Conservation (phyloP, 2,329 filamentous ascomycete genomes). For the Daldinia sp. region DNA sequence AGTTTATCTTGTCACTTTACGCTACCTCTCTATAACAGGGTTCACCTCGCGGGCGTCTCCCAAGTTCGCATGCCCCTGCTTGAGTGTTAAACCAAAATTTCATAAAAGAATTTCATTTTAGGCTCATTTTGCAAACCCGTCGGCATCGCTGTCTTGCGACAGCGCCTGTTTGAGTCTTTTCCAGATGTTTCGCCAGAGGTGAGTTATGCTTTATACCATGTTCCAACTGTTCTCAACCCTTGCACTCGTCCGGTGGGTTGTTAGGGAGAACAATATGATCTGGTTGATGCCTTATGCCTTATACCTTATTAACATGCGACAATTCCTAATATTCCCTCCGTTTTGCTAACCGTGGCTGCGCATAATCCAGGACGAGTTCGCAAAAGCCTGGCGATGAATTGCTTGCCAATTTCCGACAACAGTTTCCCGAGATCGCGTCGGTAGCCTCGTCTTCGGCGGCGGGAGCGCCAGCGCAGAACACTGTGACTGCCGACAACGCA, state of each 20-base stretch:
- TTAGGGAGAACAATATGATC: slow-evolving; percentile 17
- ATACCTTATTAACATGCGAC: slow-evolving; percentile 30
- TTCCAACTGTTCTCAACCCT: slow-evolving; percentile 24
- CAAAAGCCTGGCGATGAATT: slow-evolving; percentile 90
- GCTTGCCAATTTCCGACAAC: slow-evolving; percentile 84
- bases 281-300: slow-evolving; percentile 32
- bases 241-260: slow-evolving; percentile 27
- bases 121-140: slow-evolving; percentile 42
- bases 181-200: slow-evolving; percentile 53
- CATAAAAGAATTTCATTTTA: slow-evolving; percentile 29
- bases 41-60: slow-evolving; percentile 18
- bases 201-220: slow-evolving; percentile 36
- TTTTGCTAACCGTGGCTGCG: slow-evolving; percentile 36
- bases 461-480: slow-evolving; percentile 55
- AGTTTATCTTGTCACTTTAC: slow-evolving; percentile 19
- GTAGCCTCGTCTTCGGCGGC: slow-evolving; percentile 60
- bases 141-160: slow-evolving; percentile 49
- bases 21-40: slow-evolving; percentile 17
- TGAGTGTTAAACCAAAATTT: slow-evolving; percentile 17
- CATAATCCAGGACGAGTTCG: slow-evolving; percentile 72
- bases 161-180: slow-evolving; percentile 44
- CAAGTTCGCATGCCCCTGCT: slow-evolving; percentile 34
- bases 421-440: slow-evolving; percentile 79
- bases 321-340: slow-evolving; percentile 20
- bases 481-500: slow-evolving; percentile 52